A percentile compares a stretch with the other conserved stretches of the same genome.
Conservation (phyloP, 2,329 filamentous ascomycete genomes). For the Diplodia intermedia region DNA sequence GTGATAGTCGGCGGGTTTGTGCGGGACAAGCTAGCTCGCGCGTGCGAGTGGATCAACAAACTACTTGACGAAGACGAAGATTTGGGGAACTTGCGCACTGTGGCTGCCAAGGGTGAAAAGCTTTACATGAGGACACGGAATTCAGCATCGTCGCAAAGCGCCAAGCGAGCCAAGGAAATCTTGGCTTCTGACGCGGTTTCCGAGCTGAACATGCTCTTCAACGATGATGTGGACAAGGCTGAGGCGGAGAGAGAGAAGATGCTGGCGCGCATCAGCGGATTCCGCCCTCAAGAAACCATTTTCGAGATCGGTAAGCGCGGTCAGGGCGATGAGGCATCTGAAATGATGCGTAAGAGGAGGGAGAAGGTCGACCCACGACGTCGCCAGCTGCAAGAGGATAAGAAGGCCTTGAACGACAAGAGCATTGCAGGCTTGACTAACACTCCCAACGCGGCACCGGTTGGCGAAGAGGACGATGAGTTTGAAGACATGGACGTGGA, state of each 20-base stretch:
- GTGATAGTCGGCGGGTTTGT: constrained; percentile 80
- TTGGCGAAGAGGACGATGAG: constrained; percentile 38
- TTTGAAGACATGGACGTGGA: constrained; percentile 34
- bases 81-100: constrained; percentile 71
- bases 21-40: constrained; percentile 74
- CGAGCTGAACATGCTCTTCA: constrained; percentile 82
- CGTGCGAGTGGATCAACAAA: constrained; percentile 84
- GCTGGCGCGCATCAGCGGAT: constrained; percentile 86
- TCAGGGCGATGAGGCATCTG: constrained; percentile 68
- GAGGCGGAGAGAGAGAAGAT: constrained; percentile 78
- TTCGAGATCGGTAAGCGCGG: constrained; percentile 87
- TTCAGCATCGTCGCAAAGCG: constrained; percentile 87
- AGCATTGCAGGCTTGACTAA: constrained; percentile 3
- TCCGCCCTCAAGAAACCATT: constrained; percentile 91
- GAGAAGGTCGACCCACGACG: constrained; percentile 70
- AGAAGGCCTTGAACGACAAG: constrained; percentile 34
- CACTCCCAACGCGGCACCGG: constrained; percentile 1
- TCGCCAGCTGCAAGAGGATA: constrained; percentile 51
- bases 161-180: constrained; percentile 82
- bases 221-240: constrained; percentile 62
- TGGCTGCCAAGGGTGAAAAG: constrained; percentile 88
- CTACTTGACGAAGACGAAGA: constrained; percentile 77
- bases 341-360: constrained; percentile 76
- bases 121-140: constrained; percentile 90
- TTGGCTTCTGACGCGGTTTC: constrained; percentile 73